These are phyloP conservation scores for Podaxis rugospora DNA, from an alignment of 768 basidiomycete species.

Conservation along the genomic window DNA sequence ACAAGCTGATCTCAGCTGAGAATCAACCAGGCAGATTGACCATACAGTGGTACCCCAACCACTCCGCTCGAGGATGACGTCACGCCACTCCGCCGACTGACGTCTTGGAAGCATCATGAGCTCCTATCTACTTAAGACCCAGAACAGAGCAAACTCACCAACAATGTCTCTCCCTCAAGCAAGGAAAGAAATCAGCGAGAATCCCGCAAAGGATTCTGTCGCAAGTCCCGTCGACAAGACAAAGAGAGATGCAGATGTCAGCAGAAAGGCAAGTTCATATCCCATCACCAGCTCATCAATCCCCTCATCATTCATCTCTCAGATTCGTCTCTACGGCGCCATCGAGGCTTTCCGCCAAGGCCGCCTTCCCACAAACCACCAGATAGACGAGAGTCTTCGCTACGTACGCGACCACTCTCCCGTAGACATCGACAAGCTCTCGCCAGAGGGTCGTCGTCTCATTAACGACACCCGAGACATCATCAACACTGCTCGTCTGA, in stretches of 20 bases:
- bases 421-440: conserved; percentile 62
- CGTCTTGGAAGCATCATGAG: background rate
- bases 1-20: no score
- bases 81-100: background rate
- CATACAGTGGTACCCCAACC: no score
- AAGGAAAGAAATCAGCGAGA: conserved; percentile 53
- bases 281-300: background rate
- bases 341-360: conserved; percentile 79
- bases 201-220: conserved; percentile 57
- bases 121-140: background rate
- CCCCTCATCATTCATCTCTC: background rate
- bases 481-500: conserved; percentile 64
- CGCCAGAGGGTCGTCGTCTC: conserved; percentile 71
- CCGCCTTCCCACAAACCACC: conserved; percentile 72
- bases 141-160: background rate
- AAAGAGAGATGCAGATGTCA: conserved; percentile 67
- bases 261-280: conserved; percentile 54
- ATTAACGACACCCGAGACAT: conserved; percentile 77
- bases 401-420: conserved; percentile 60
- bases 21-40: no score
- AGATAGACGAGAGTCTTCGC: conserved; percentile 69
- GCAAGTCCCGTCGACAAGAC: conserved; percentile 60
- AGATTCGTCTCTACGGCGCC: conserved; percentile 77
- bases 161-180: conserved; percentile 69
- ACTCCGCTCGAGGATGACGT: background rate